Conservation (phyloP, 2,329 filamentous ascomycete genomes). For the Penicillium sp. region DNA sequence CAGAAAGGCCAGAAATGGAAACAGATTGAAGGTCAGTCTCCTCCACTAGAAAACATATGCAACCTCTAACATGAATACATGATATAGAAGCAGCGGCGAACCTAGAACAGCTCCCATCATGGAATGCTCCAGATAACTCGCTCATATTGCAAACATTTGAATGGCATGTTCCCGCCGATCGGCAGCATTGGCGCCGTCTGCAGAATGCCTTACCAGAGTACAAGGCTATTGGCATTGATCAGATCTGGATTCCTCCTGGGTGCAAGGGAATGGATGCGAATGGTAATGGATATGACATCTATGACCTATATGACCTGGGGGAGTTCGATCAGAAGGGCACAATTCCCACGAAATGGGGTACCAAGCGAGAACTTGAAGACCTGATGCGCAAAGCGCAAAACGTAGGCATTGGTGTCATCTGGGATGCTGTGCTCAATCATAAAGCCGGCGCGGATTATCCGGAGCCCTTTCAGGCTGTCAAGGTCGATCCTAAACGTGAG, state of each 20-base stretch:
- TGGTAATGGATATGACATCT: constrained; percentile 68
- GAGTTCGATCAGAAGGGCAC: constrained; percentile 70
- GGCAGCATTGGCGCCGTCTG: constrained; percentile 62
- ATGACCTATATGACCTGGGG: constrained; percentile 68
- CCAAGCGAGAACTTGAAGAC: constrained; percentile 58
- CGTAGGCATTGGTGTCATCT: constrained; percentile 59
- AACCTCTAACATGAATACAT: not conserved
- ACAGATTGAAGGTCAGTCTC: constrained; percentile 2
- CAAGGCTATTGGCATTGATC: constrained; percentile 60
- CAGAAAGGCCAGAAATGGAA: constrained; percentile 1
- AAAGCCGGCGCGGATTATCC: constrained; percentile 66
- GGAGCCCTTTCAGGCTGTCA: constrained; percentile 61
- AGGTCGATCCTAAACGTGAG: constrained; percentile 57
- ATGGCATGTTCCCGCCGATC: constrained; percentile 66
- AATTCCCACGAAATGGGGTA: constrained; percentile 66
- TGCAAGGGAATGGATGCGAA: constrained; percentile 63
- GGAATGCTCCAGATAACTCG: constrained; percentile 33
- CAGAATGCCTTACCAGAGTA: constrained; percentile 53
- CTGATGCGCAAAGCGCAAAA: constrained; percentile 53
- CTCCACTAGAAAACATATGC: not conserved
- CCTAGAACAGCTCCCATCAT: constrained; percentile 31
- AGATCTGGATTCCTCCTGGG: constrained; percentile 67
- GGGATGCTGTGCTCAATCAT: constrained; percentile 71
- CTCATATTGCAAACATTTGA: constrained; percentile 70
- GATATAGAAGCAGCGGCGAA: constrained; percentile 17